Percentiles rank a stretch among this genome's conserved stretches.
phyloP scores from a whole-genome alignment of 73 alveolate genomes.

The Paramecium primaurelia region DNA sequence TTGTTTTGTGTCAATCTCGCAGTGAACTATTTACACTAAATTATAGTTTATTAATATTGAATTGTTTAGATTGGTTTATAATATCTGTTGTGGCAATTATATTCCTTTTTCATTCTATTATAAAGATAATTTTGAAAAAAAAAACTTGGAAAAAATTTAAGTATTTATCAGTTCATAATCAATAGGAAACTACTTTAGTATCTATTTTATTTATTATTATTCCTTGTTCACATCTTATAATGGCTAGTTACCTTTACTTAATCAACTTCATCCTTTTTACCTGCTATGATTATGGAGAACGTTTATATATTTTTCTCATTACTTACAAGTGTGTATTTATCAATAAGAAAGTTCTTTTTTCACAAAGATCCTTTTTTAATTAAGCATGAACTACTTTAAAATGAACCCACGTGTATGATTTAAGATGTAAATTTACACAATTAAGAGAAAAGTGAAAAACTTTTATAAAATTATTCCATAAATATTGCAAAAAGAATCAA shows the following conservation, averaged over 20 bases:
- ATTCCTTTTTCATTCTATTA: neutral
- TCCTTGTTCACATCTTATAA: neutral
- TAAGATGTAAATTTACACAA: neutral
- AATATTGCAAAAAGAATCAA: neutral
- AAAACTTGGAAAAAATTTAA: neutral
- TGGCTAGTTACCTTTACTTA: neutral
- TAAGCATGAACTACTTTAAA: neutral
- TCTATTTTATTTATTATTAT: neutral
- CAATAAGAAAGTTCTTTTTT: neutral
- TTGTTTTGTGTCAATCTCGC: neutral
- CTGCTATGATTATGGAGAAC: neutral
- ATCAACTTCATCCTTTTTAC: neutral
- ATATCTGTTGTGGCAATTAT: neutral
- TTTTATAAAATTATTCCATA: neutral
- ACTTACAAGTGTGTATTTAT: neutral
- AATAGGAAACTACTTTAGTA: neutral
- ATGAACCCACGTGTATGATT: neutral
- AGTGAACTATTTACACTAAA: neutral
- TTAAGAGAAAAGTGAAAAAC: neutral
- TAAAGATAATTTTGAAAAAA: neutral
- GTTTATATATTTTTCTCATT: neutral
- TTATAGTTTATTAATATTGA: neutral
- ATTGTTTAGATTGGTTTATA: neutral
- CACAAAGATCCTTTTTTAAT: neutral
- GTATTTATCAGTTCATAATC: neutral